Base-by-base conservation (phyloP, 2,329 filamentous ascomycete genomes). In the Beauveria caledonica region DNA sequence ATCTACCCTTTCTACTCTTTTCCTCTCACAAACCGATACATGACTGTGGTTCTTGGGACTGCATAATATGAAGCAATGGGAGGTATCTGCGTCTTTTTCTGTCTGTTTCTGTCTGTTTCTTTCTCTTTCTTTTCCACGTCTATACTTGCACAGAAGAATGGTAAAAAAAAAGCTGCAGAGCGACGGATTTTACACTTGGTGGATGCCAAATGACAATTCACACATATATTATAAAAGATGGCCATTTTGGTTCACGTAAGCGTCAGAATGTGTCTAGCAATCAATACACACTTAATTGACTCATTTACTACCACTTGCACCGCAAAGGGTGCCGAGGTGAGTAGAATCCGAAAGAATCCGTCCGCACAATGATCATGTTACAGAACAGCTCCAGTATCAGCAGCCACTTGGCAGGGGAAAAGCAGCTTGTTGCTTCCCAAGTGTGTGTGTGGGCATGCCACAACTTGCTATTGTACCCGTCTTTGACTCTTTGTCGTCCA, bases 31-130 rank as follows among this genome's bases (percentile, higher is more conserved):
- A 11, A 45, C 25, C 40, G 39, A 55, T 17, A 45, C 40, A 55
- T 55, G 39, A 23, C 40, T n/a, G 52, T 55, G 40, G 52, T 45
- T 55, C 25, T 13, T 45, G 52, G 52, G 40, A 55, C 40, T 55
- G 52, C 52, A 55, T 55, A 55, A 55, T 55, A 33, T 21, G 40
- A 55, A 55, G 52, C 52, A 55, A 45, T 55, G 40, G 52, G 52
- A 29, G 52, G 39, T 36, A 36, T 36, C 29, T 36, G 33, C 33
- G 33, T 13, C 5, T 25, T 55, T 27, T 44, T 40, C 7, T n/a
- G 19, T 40, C 21, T 33, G 21, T 45, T 55, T 53, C 21, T 39
- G 10, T 51, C 13, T n/a, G n/a, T n/a, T 36, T 51, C n/a, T 51
- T 5, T 36, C 15, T 51, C 8, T n/a, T 52, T 21, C 11, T 52